Evolutionary conservation across 352 stramenopile genomes (phyloP).

Genomic region (Phytophthora macrochlamydospora): DNA sequence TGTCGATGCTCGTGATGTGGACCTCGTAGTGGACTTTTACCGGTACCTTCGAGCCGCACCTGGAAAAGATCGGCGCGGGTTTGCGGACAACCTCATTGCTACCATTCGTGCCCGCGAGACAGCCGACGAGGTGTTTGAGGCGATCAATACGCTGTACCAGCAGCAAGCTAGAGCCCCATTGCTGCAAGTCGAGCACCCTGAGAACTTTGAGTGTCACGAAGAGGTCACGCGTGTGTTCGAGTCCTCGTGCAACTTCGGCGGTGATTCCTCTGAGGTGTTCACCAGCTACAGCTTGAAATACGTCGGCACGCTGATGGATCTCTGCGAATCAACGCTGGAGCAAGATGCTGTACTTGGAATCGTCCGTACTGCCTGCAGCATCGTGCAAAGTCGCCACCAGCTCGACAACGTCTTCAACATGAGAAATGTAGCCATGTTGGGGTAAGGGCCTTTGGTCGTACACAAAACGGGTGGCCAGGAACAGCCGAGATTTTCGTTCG

Average conservation of each 20-base stretch:
- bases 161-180: conserved; percentile 27
- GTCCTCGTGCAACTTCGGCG: conserved; percentile 27
- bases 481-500: not conserved
- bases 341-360: conserved; percentile 33
- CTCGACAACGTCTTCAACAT: conserved; percentile 30
- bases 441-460: not conserved
- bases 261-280: conserved; percentile 43
- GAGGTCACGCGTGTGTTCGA: conserved; percentile 37
- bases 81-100: conserved; percentile 51
- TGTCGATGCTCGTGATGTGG: conserved; percentile 72
- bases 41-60: conserved; percentile 64
- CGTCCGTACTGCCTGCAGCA: conserved; percentile 37
- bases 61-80: conserved; percentile 33
- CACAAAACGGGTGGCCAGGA: conserved; percentile 35
- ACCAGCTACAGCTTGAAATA: conserved; percentile 80
- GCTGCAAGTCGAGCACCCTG: conserved; percentile 29
- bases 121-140: conserved; percentile 62
- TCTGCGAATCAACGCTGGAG: conserved; percentile 41
- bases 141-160: conserved; percentile 43
- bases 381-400: conserved; percentile 7
- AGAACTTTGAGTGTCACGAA: conserved; percentile 47
- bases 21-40: conserved; percentile 81
- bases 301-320: conserved; percentile 47
- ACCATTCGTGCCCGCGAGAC: conserved; percentile 52
- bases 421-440: conserved; percentile 37